Percentiles rank a stretch among this genome's conserved stretches.
These are phyloP conservation scores for Tylopilus intermedius DNA, from an alignment of 768 basidiomycete genomes.

Conservation along the genomic window DNA sequence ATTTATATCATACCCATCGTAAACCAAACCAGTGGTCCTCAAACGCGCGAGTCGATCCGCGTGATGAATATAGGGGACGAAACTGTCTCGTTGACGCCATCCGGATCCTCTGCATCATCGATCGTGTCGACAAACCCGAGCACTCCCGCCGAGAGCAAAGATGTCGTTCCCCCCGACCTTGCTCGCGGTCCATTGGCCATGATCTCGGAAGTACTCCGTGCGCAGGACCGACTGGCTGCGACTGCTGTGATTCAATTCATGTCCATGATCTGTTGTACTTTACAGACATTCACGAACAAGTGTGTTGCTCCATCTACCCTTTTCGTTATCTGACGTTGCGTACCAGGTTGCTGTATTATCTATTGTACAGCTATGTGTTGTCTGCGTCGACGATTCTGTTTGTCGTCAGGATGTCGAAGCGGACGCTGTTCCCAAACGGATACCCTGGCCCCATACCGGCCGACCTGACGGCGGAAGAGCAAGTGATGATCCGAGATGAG, in stretches of 20 bases:
- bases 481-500: constrained; percentile 46
- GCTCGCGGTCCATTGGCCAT: constrained; percentile 41
- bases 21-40: constrained; percentile 36
- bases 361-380: constrained; percentile 53
- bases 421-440: constrained; percentile 82
- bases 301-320: constrained; percentile 21
- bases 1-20: constrained; percentile 62
- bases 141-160: constrained; percentile 4
- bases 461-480: constrained; percentile 77
- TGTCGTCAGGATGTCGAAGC: constrained; percentile 53
- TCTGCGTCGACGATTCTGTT: constrained; percentile 50
- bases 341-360: constrained; percentile 62
- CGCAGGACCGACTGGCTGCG: constrained; percentile 45
- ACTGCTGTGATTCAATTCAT: constrained; percentile 42
- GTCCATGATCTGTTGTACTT: constrained; percentile 42
- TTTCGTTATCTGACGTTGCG: constrained; percentile 7
- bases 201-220: constrained; percentile 46
- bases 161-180: constrained; percentile 30
- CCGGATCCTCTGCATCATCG: constrained; percentile 26
- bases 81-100: constrained; percentile 4
- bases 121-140: constrained; percentile 14
- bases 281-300: constrained; percentile 58
- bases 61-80: background rate
- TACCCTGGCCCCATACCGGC: constrained; percentile 71
- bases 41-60: background rate